A percentile compares a stretch with the other conserved stretches of the same genome.
phyloP scores from a whole-genome alignment of 1,139 yeast genomes.

The Oligophagozyma castellii region DNA sequence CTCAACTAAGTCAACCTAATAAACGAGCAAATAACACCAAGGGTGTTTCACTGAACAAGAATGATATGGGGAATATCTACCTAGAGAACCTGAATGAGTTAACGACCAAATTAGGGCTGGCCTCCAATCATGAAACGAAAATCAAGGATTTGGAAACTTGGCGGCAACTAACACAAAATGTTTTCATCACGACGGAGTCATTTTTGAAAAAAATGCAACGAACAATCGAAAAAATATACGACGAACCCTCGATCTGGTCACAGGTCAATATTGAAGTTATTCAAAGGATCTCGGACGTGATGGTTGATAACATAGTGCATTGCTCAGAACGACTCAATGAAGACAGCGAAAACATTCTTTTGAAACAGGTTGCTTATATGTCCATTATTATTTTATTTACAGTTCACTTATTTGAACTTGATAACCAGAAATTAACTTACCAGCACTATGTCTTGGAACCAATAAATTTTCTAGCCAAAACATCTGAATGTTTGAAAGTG shows the following conservation, averaged over 20 bases:
- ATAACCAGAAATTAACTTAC: slow-evolving; percentile 32
- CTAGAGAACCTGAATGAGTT: slow-evolving; percentile 9
- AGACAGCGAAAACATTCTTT: slow-evolving; percentile 3
- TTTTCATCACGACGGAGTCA: slow-evolving; percentile 7
- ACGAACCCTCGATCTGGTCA: slow-evolving; percentile 7
- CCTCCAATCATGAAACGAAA: neutral
- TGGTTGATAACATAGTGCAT: slow-evolving; percentile 11
- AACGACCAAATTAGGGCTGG: slow-evolving; percentile 1
- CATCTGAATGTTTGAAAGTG: slow-evolving; percentile 28
- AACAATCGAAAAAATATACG: slow-evolving; percentile 11
- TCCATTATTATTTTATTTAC: slow-evolving; percentile 32
- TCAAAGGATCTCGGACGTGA: slow-evolving; percentile 9
- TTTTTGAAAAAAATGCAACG: slow-evolving; percentile 10
- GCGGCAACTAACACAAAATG: slow-evolving; percentile 6
- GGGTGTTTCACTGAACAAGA: slow-evolving; percentile 12
- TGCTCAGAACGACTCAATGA: slow-evolving; percentile 3
- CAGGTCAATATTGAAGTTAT: slow-evolving; percentile 7
- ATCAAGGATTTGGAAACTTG: slow-evolving; percentile 11
- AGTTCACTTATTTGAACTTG: slow-evolving; percentile 29
- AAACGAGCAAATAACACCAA: slow-evolving; percentile 12
- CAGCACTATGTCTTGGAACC: slow-evolving; percentile 33
- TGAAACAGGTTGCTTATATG: slow-evolving; percentile 23
- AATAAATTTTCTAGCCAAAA: slow-evolving; percentile 28
- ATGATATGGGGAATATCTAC: slow-evolving; percentile 12
- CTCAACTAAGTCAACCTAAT: neutral